These are phyloP conservation scores for Angomonas deanei DNA, from an alignment of 208 protist species.

Conservation along the genomic window DNA sequence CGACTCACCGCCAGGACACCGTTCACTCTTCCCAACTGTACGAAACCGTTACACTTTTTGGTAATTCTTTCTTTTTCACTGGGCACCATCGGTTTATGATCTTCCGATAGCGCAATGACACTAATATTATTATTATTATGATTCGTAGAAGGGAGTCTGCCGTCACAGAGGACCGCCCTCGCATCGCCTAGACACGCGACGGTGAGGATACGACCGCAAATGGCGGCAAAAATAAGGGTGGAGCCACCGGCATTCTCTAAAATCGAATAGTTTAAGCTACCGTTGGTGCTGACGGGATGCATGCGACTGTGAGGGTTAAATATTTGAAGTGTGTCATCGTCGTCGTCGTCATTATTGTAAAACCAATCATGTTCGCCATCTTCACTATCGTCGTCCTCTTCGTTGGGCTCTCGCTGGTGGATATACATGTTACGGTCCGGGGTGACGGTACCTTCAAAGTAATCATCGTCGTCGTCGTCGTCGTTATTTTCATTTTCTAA, in stretches of 20 bases:
- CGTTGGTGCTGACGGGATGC: conserved; percentile 8
- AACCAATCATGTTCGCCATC: neutral
- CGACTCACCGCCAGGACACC: conserved; percentile 87
- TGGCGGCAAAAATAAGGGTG: conserved; percentile 58
- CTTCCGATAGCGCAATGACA: conserved; percentile 80
- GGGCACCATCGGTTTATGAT: conserved; percentile 85
- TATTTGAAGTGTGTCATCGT: neutral
- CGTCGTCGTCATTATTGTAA: neutral
- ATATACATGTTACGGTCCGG: neutral
- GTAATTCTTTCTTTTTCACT: conserved; percentile 70
- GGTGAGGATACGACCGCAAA: conserved; percentile 76
- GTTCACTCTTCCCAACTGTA: conserved; percentile 90
- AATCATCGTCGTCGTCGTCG: neutral
- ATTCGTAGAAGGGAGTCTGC: conserved; percentile 28
- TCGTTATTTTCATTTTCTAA: neutral
- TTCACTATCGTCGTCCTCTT: neutral
- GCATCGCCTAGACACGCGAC: conserved; percentile 88
- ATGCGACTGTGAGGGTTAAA: conserved; percentile 10
- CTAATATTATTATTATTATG: conserved; percentile 3
- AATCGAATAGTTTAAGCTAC: conserved; percentile 17
- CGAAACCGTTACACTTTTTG: conserved; percentile 74
- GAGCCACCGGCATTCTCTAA: conserved; percentile 43
- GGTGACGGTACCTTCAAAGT: neutral
- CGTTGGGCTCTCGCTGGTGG: neutral
- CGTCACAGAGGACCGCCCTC: conserved; percentile 69